Base-by-base conservation (phyloP, 805 yeast species). In the Candida montana region DNA sequence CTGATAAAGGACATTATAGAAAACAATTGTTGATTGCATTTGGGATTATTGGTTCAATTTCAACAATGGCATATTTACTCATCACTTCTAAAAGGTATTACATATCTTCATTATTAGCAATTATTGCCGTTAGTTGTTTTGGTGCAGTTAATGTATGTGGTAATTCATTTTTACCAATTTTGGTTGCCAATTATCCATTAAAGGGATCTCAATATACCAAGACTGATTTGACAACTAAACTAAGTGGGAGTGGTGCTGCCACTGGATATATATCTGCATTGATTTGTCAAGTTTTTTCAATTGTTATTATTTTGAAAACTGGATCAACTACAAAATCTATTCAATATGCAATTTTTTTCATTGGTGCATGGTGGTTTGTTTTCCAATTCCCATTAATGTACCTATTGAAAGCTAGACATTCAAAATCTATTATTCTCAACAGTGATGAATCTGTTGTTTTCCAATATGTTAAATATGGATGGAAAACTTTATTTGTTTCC, bases 141-240 rank as follows among this genome's bases (percentile, higher is more conserved):
- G 95, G 95, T 1, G 86, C 83, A 8, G 87, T 81, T 3, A 80
- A 80, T 41, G 91, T 84, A 10, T 82, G 89, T 49, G 90, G 89
- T 7, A 85, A 84, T 57, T 80, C 93, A 1, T 75, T 77, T 49
- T 58, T 84, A 33, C 89, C 93, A 0, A 67, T 75, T 1, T 59
- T 84, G 29, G 83, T 78, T 2, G 61, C 69, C 13, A 71, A 72
- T 43, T 65, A 66, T 37, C 44, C 40, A 15, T 23, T 34, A 2
- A 37, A 35, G 10, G 35, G 33, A n/a, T 17, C 35, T 5, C 40
- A 38, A 20, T 27, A 21, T 16, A 30, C 32, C 20, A 42, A 43
- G 42, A 74, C 77, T 8, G 62, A 65, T 23, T 34, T 72, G 7
- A 70, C 79, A 2, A 67, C 81, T 1, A 59, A 64, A 32, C 70